Conservation (phyloP, 176 grass and related monocot genomes). For the Tillandsia leiboldiana region DNA sequence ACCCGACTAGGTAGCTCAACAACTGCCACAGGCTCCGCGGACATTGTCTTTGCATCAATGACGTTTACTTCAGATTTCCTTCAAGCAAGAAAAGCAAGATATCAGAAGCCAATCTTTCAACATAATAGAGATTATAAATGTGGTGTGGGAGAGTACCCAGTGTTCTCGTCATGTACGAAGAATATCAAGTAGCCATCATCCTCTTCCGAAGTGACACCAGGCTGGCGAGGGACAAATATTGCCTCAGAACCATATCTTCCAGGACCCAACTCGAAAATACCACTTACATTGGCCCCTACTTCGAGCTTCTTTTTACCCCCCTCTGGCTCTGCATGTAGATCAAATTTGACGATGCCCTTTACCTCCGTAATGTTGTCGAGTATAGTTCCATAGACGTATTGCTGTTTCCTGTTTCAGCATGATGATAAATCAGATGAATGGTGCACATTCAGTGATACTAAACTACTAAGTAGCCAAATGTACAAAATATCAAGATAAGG, state of each 20-base stretch:
- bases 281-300: constrained; percentile 64
- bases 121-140: neutral
- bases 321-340: constrained; percentile 53
- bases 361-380: constrained; percentile 62
- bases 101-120: neutral
- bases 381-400: constrained; percentile 58
- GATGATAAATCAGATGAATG: neutral
- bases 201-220: constrained; percentile 57
- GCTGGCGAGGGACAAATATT: constrained; percentile 65
- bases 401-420: constrained; percentile 55
- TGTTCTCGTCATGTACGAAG: constrained; percentile 84
- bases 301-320: constrained; percentile 60
- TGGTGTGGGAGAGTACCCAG: constrained; percentile 42
- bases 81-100: constrained; percentile 8
- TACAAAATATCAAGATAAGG: neutral
- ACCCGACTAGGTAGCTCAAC: constrained; percentile 75
- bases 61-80: constrained; percentile 85
- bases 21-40: constrained; percentile 60
- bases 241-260: constrained; percentile 78
- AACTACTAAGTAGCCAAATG: neutral
- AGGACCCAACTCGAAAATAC: constrained; percentile 63
- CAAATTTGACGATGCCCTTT: constrained; percentile 74
- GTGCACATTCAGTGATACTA: neutral
- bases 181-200: constrained; percentile 86
- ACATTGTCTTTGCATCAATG: constrained; percentile 93